Percentiles rank a stretch among this genome's conserved stretches.
Evolutionary conservation across 352 stramenopile genomes (phyloP).

Genomic region (Globisporangium abappressorium): DNA sequence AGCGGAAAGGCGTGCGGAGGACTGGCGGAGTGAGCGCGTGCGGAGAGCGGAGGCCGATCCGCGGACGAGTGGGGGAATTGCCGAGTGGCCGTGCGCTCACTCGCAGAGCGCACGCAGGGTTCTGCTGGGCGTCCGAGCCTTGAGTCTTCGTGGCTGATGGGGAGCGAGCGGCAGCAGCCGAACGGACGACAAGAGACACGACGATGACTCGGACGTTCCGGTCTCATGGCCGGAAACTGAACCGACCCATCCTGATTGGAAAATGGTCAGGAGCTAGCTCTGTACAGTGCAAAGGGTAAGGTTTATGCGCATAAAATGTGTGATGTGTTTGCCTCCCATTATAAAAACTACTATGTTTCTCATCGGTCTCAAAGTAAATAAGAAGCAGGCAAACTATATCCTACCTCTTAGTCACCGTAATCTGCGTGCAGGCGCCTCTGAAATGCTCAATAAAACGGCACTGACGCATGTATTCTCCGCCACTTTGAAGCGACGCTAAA

Average conservation of each 20-base stretch:
- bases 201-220: neutral
- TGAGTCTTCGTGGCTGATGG: neutral
- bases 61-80: conserved; percentile 11
- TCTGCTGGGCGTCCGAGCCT: neutral
- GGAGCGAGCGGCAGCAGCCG: neutral
- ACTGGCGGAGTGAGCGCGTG: neutral
- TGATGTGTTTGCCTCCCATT: too few species aligned
- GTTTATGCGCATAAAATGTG: neutral
- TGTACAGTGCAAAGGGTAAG: neutral
- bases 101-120: neutral
- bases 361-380: neutral
- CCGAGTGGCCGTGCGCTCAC: conserved; percentile 5
- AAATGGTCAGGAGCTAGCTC: neutral
- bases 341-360: too few species aligned
- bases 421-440: neutral
- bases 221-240: conserved; percentile 2
- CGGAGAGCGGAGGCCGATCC: neutral
- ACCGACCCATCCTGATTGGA: neutral
- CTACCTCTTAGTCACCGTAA: neutral
- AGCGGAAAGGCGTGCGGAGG: neutral
- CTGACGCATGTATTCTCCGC: conserved; percentile 3
- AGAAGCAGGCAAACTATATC: neutral
- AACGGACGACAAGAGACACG: conserved; percentile 1
- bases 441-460: neutral
- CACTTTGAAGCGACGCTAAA: conserved; percentile 22